Evolutionary conservation across 495 filamentous ascomycete genomes (phyloP), one percentile per base, ranked within the genome.

Genomic region (Aspergillus nidulans): DNA sequence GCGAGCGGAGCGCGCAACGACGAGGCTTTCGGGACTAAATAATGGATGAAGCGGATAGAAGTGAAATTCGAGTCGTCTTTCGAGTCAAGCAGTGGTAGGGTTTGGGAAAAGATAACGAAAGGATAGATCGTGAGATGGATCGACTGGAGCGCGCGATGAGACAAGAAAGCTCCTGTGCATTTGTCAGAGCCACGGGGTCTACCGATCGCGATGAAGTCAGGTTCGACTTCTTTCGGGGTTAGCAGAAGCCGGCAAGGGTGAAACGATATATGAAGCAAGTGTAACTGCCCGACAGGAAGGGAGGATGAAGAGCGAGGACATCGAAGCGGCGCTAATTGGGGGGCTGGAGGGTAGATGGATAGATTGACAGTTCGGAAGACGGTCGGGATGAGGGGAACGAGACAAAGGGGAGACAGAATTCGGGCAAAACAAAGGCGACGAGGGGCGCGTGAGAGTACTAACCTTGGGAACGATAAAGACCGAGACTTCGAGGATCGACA

Each of bases 71-170:
- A 53, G 51, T 49, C 34, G 54, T 47, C 38, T 34, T 57, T 44
- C 42, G 41, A 24, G 50, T 56, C 55, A 46, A 56, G n/a, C 47
- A 32, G 43, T 45, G 58, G 56, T 53, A 53, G 50, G 52, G 59
- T 49, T 49, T 32, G 57, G 38, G 15, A n/a, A 1, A 40, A 32
- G 1, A 21, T 28, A 15, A 4, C 6, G 18, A 20, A 49, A 8
- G 18, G 47, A 63, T 38, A 45, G 34, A 44, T 21, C 54, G 49
- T 47, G n/a, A 26, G 32, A 51, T 12, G 32, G 49, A 50, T 47
- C 30, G 38, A 49, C 6, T 54, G 40, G 45, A 57, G 30, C 34
- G 41, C 32, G 54, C 44, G 38, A 56, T 32, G 48, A 25, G 45
- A 47, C 16, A 44, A 50, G 19, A 52, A 53, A 32, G 47, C 12